These are phyloP conservation scores for Dipteronia sinensis DNA, from an alignment of 345 rosid species.

Conservation along the genomic window DNA sequence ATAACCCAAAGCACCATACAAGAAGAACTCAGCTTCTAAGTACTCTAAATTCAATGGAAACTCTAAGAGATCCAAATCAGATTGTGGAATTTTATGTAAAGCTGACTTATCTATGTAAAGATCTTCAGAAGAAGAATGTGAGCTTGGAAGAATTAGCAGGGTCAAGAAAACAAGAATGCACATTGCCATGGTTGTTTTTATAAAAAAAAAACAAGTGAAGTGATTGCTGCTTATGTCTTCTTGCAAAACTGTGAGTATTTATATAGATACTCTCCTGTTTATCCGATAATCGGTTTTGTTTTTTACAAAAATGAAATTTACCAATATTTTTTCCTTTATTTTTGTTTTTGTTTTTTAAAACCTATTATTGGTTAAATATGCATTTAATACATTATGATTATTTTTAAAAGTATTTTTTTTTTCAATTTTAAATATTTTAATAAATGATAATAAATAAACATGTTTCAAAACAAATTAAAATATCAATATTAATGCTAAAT, in stretches of 20 bases:
- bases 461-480: too few relatives aligned
- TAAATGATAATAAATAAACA: too few relatives aligned
- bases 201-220: not conserved
- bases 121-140: slow-evolving; percentile 23
- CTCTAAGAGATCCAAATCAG: slow-evolving; percentile 60
- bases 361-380: too few relatives aligned
- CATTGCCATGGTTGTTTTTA: slow-evolving; percentile 11
- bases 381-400: too few relatives aligned
- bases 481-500: too few relatives aligned
- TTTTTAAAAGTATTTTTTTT: too few relatives aligned
- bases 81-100: slow-evolving; percentile 27
- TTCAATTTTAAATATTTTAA: too few relatives aligned
- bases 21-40: slow-evolving; percentile 91
- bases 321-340: too few relatives aligned
- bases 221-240: not conserved
- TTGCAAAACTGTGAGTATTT: not conserved
- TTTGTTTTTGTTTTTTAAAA: too few relatives aligned
- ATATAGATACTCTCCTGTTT: not conserved
- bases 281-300: not conserved
- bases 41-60: slow-evolving; percentile 87
- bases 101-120: not conserved
- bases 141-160: slow-evolving; percentile 27
- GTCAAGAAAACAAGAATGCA: slow-evolving; percentile 22
- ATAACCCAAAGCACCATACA: slow-evolving; percentile 66
- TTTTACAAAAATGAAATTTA: too few relatives aligned